Evolutionary conservation across 441 rosid species (phyloP).

Genomic region (Mallotus repandus): DNA sequence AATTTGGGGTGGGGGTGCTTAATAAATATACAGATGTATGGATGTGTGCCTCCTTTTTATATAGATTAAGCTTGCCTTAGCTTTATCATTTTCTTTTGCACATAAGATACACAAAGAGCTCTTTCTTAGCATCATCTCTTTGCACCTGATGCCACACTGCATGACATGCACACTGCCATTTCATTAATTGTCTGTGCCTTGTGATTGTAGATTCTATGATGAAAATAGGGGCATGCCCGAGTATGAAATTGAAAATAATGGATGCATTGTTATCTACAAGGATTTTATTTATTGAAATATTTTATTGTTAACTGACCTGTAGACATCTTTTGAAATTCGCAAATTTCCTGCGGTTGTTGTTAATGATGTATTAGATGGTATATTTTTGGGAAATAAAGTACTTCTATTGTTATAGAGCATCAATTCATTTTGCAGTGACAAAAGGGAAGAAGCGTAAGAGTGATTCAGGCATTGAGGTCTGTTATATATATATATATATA

Average conservation of each 20-base stretch:
- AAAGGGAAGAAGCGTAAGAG: slow-evolving; percentile 88
- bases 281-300: neutral
- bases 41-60: neutral
- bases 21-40: neutral
- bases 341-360: neutral
- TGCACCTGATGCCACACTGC: slow-evolving; percentile 4
- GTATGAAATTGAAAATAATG: neutral
- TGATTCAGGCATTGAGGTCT: slow-evolving; percentile 78
- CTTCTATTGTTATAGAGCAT: slow-evolving; percentile 12
- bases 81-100: neutral
- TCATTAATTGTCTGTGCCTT: neutral
- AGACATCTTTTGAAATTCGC: neutral
- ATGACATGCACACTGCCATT: neutral
- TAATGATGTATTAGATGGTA: neutral
- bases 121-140: slow-evolving; percentile 4
- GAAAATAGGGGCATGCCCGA: neutral
- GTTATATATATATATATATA: slow-evolving; percentile 25
- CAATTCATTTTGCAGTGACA: slow-evolving; percentile 48
- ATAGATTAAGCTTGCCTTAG: neutral
- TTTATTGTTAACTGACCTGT: neutral
- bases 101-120: neutral
- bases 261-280: neutral
- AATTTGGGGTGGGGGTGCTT: slow-evolving; percentile 4
- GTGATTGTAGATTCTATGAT: slow-evolving; percentile 6
- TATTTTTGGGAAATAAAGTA: neutral